Base-by-base conservation (phyloP, 2,329 filamentous ascomycete genomes). In the Pseudopithomyces maydicus region DNA sequence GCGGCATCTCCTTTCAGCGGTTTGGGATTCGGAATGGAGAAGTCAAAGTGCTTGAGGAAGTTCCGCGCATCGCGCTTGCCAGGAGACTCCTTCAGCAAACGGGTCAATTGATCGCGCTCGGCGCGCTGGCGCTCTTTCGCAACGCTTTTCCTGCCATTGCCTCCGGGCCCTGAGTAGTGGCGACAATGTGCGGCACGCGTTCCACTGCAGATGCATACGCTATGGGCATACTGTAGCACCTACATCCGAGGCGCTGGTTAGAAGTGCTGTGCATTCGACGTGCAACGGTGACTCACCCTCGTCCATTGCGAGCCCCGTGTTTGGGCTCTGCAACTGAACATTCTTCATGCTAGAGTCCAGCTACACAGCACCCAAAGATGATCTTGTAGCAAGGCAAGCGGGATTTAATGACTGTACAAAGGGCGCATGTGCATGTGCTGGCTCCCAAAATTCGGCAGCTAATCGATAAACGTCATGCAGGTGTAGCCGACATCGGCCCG, bases 31-130 rank as follows among this genome's bases (percentile, higher is more conserved):
- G 56, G 42, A 15, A 67, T 67, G 17, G 71, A 59, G 14, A 63
- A 58, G 46, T 86, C 88, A 74, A 97, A 96, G 59, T 92, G 93
- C 66, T 95, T 90, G 15, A 99, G 83, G 72, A 97, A 99, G 36
- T 91, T 88, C 76, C 90, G 93, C 46, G 93, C 92, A 79, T 99
- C 95, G 67, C 95, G 88, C 77, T 93, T 96, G 0, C 94, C 97
- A 6, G 93, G 90, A 11, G 92, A 92, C 17, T 93, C 92, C 69
- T 91, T 91, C 32, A 99, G 82, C 3, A 98, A 61, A 29, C 69
- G 70, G 19, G 71, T 74, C 67, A 76, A 63, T 62, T 74, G 68
- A 46, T 74, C 66, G 50, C 73, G 72, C 55, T 76, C 71, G 38
- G 71, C 70, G 35, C 72, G 72, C 56, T 74, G 72, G 33, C 71